Conservation (phyloP, 345 rosid genomes). For the Corchorus olitorius region DNA sequence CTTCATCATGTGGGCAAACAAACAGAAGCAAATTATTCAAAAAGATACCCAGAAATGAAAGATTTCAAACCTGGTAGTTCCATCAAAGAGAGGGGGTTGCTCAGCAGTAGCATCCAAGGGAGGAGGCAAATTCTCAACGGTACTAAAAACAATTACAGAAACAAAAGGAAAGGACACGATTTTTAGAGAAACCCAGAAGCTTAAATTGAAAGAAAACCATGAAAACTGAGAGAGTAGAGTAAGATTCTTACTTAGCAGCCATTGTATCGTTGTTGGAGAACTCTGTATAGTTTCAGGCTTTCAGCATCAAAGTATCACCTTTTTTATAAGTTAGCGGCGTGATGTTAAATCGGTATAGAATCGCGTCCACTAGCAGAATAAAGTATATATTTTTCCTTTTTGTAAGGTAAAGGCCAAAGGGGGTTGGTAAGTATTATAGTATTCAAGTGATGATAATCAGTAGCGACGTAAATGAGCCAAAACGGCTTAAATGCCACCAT, state of each 20-base stretch:
- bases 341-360: neutral
- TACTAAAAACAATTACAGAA: conserved; percentile 12
- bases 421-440: too few relatives aligned
- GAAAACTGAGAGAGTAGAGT: neutral
- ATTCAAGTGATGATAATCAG: too few relatives aligned
- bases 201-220: neutral
- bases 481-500: too few relatives aligned
- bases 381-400: too few relatives aligned
- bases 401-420: too few relatives aligned
- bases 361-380: neutral
- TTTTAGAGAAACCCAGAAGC: neutral
- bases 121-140: conserved; percentile 50
- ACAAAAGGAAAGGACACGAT: neutral
- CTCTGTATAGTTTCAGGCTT: neutral
- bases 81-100: conserved; percentile 74
- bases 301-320: neutral
- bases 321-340: neutral
- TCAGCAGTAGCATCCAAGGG: conserved; percentile 54
- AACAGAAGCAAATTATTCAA: neutral
- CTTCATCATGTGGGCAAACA: neutral
- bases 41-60: neutral
- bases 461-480: too few relatives aligned
- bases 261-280: conserved; percentile 25
- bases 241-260: conserved; percentile 38
- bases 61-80: conserved; percentile 56